phyloP scores from a whole-genome alignment of 2,329 filamentous ascomycete species.

The Teratosphaeria gauchensis region DNA sequence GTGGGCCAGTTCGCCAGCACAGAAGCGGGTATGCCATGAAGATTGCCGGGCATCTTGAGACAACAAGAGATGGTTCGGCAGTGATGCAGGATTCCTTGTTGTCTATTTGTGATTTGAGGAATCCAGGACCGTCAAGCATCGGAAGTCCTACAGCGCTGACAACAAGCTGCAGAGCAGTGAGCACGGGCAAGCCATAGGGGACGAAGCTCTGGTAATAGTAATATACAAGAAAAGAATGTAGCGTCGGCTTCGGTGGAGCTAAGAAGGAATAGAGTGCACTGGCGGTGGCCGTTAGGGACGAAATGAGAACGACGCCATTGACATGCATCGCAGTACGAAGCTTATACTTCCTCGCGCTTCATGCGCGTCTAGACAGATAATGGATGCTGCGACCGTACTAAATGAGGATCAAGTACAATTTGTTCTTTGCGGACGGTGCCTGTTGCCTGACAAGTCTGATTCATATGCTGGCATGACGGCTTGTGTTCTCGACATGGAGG shows the following conservation, averaged over 20 bases:
- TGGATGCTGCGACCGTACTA: background rate
- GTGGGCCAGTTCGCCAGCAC: slow-evolving; percentile 15
- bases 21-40: slow-evolving; percentile 7
- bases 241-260: background rate
- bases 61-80: background rate
- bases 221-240: background rate
- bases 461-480: background rate
- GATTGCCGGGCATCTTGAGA: slow-evolving; percentile 16
- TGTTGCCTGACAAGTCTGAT: background rate
- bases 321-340: background rate
- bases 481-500: background rate
- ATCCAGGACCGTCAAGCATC: background rate
- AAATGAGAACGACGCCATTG: background rate
- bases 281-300: background rate
- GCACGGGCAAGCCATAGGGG: background rate
- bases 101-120: background rate
- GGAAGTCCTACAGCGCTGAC: background rate
- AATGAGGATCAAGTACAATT: background rate
- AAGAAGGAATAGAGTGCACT: background rate
- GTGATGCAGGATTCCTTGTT: background rate
- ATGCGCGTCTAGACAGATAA: background rate
- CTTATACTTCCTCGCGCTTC: background rate
- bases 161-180: background rate
- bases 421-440: no score
- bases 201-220: background rate